Conservation (phyloP, 257 asterid species). For the Cordia subcordata region DNA sequence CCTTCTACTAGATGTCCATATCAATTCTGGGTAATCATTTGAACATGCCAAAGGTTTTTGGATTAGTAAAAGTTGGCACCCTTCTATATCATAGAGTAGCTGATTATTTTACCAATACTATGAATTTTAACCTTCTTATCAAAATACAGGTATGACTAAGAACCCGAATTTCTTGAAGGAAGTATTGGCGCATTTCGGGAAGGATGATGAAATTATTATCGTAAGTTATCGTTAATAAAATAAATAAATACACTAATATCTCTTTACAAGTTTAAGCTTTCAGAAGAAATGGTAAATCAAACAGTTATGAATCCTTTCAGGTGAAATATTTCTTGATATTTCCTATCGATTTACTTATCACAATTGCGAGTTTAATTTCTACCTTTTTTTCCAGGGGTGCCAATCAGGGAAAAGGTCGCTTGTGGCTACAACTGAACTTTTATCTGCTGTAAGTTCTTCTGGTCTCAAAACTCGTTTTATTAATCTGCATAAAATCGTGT, state of each 20-base stretch:
- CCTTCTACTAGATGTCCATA: no score
- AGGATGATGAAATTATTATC: slow-evolving; percentile 66
- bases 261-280: no score
- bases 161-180: slow-evolving; percentile 51
- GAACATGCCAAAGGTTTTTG: no score
- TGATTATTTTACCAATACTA: not conserved
- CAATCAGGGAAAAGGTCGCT: slow-evolving; percentile 64
- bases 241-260: no score
- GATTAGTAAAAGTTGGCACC: no score
- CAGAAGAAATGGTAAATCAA: no score
- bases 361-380: not conserved
- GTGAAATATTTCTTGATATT: not conserved
- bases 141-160: slow-evolving; percentile 45
- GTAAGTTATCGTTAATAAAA: slow-evolving; percentile 60
- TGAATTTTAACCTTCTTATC: not conserved
- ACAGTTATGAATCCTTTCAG: no score
- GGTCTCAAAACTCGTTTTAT: not conserved
- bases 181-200: slow-evolving; percentile 38
- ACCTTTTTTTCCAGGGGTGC: slow-evolving; percentile 45
- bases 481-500: not conserved
- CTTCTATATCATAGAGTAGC: no score
- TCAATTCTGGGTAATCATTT: no score
- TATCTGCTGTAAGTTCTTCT: slow-evolving; percentile 48
- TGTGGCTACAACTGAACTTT: slow-evolving; percentile 65
- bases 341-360: not conserved